phyloP scores from a whole-genome alignment of 805 yeast genomes.

The Candida gorgasii region DNA sequence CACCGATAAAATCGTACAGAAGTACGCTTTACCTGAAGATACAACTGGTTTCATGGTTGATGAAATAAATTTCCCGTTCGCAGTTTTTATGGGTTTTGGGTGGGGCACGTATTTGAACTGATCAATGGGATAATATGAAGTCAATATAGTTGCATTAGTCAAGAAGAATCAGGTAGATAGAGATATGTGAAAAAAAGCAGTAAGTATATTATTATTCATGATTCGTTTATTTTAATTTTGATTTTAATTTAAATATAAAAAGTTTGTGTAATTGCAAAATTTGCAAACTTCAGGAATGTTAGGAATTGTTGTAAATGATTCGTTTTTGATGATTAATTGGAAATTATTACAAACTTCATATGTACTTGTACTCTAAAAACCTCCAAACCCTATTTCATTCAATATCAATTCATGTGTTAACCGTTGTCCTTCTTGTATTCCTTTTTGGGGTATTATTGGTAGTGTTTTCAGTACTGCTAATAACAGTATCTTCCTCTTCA shows the following conservation, averaged over 20 bases:
- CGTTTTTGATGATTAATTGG: too few species aligned
- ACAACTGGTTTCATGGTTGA: slow-evolving; percentile 44
- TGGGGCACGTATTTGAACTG: neutral
- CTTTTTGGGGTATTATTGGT: slow-evolving; percentile 3
- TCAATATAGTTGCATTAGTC: too few species aligned
- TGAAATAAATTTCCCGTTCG: slow-evolving; percentile 7
- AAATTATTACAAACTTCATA: too few species aligned
- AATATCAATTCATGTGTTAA: neutral
- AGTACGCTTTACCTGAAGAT: slow-evolving; percentile 83
- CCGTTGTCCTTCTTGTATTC: slow-evolving; percentile 2
- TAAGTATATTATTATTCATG: too few species aligned
- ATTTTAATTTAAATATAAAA: too few species aligned
- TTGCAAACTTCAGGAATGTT: neutral
- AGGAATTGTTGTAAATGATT: too few species aligned
- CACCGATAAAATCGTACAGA: slow-evolving; percentile 89
- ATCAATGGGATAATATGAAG: too few species aligned
- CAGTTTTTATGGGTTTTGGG: neutral
- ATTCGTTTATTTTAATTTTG: neutral
- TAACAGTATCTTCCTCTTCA: slow-evolving; percentile 14
- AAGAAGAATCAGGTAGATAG: too few species aligned
- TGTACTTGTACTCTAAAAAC: too few species aligned
- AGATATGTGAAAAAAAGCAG: too few species aligned
- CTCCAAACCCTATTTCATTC: neutral
- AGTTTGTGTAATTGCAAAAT: neutral
- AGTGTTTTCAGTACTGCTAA: slow-evolving; percentile 9